Evolutionary conservation across 371 early-diverging fungal species (phyloP), one percentile per base, ranked within the genome.

Genomic region (Nematocida homosporus): DNA sequence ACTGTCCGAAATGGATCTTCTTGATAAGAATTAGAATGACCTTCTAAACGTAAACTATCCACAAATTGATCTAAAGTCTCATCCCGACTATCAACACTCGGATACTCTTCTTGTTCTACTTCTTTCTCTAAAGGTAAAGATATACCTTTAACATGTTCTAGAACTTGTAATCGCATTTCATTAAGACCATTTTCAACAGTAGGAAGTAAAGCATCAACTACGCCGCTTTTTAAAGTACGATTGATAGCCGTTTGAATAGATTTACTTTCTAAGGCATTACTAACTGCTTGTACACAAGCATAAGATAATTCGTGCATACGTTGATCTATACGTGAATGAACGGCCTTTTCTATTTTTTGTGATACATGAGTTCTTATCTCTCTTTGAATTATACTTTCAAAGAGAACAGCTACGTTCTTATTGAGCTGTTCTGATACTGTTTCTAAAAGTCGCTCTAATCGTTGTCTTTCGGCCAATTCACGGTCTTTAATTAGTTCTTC

Each of bases 161-260:
- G 25, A 13, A 82, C 53, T 64, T 83, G 84, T n/a, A 82, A 55
- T 16, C 78, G 34, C 16, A 82, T 81, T 61, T 83, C 84, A 55
- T 79, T 78, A 60, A 83, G 65, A 16, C 69, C 65, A 56, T 78
- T 80, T 59, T 83, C 84, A 0, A 83, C 47, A 6, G 56, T 65
- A 18, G 81, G 81, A 2, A 81, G 75, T 13, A 82, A 35, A 3
- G 41, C 52, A 10, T 79, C 76, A 32, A 78, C 25, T 25, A 83
- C 60, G 13, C 66, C 52, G 0, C 52, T 50, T 54, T 80, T 82
- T 1, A 78, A 23, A 13, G 48, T 29, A 20, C 52, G 50, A 35
- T 38, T 35, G 30, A 64, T 60, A 20, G 25, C 32, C 30, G 65
- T 35, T 20, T 53, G 44, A 27, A 65, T 41, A n/a, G 23, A 56